Evolutionary conservation across 306 rosid species (phyloP), one percentile per base, ranked within the genome.

Genomic region (Corylus heterophylla): DNA sequence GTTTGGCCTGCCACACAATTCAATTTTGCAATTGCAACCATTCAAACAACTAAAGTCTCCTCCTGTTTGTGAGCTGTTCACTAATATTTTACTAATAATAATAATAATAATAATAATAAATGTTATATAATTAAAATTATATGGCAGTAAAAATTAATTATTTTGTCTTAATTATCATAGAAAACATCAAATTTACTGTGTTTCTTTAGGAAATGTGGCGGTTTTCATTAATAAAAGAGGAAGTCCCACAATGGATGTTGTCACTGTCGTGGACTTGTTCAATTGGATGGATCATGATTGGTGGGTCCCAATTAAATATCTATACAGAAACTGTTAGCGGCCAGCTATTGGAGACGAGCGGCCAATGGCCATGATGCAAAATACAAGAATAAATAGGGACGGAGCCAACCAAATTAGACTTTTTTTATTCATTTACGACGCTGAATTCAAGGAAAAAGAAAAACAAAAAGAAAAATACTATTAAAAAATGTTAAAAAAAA

Each of bases 291-390:
- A 20, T 25, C 66, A 59, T 25, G 52, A 76, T 8, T 54, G n/a
- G 16, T 49, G 69, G 61, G 47, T 11, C 74, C 72, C 29, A 37
- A 31, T 48, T 37, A 45, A 48, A 50, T 67, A 76, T 84, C 18
- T 7, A 63, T 31, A 8, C 49, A 12, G 9, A 77, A 18, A 29
- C 0, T 61, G 39, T 27, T 6, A 3, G 37, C 18, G 7, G 44
- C 69, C 42, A 31, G 44, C 2, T 13, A n/a, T 13, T 49, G 20
- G 31, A 80, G 76, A 18, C 49, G 7, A 52, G 67, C 78, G 76
- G 52, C 82, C 25, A 69, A 18, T 64, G 73, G 45, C 82, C 25
- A 69, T 27, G 71, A 54, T 73, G 84, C 82, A 35, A 73, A 76
- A 73, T 73, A 80, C 80, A 73, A 27, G 56, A 11, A 64, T 55